Evolutionary conservation across 2,329 filamentous ascomycete species (phyloP).

Genomic region (Teratosphaeria nubilosa): DNA sequence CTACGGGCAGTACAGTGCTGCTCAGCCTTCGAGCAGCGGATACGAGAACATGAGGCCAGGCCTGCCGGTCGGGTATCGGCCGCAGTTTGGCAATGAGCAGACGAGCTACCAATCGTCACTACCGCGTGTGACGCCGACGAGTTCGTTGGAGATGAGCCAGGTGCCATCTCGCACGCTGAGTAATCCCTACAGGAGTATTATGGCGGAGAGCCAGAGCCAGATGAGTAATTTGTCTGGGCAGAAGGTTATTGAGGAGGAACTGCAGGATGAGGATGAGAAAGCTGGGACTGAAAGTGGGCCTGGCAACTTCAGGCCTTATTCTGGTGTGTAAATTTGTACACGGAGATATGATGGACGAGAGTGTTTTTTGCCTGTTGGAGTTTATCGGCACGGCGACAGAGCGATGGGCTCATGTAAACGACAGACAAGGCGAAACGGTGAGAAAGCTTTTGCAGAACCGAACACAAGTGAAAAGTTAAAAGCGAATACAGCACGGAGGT

Average conservation of each 20-base stretch:
- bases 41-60: constrained; percentile 6
- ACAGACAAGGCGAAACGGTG: too few relatives aligned
- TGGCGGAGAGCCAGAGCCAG: constrained; percentile 4
- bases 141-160: constrained; percentile 7
- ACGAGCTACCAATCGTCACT: not conserved
- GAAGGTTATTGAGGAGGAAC: not conserved
- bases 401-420: too few relatives aligned
- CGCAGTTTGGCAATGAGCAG: not conserved
- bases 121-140: not conserved
- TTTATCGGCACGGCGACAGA: not conserved
- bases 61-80: constrained; percentile 2
- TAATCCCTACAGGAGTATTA: constrained; percentile 6
- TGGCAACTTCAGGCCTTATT: constrained; percentile 8
- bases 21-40: not conserved
- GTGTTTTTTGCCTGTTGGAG: not conserved
- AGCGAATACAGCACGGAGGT: too few relatives aligned
- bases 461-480: too few relatives aligned
- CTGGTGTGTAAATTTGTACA: constrained; percentile 6
- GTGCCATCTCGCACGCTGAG: constrained; percentile 1
- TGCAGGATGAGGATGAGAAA: constrained; percentile 1
- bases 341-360: not conserved
- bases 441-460: too few relatives aligned
- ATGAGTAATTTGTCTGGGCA: constrained; percentile 4
- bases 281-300: not conserved
- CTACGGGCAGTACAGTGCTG: not conserved